These are phyloP conservation scores for Kondoa malvinella DNA, from an alignment of 768 basidiomycete genomes.

Conservation along the genomic window DNA sequence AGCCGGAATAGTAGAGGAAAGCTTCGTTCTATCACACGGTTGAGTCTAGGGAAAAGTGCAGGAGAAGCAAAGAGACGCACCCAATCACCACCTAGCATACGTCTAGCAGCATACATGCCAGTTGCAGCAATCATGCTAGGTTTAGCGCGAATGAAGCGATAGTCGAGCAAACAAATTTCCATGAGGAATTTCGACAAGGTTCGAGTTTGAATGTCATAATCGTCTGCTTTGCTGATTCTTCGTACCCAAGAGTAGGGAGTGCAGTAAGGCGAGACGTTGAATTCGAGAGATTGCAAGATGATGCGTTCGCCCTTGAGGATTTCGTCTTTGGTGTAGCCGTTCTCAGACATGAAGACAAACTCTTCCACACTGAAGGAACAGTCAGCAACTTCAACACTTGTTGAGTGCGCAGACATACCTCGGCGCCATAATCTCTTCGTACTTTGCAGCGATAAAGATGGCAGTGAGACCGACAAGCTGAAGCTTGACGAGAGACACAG, in stretches of 20 bases:
- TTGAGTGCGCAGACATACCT: slow-evolving; percentile 33
- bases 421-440: slow-evolving; percentile 96
- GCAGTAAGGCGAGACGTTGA: slow-evolving; percentile 90
- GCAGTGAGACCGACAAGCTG: slow-evolving; percentile 96
- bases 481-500: slow-evolving; percentile 73
- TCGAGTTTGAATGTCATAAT: slow-evolving; percentile 84
- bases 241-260: slow-evolving; percentile 99
- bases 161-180: slow-evolving; percentile 82
- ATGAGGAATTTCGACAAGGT: slow-evolving; percentile 95
- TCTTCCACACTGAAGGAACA: slow-evolving; percentile 51
- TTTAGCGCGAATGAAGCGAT: slow-evolving; percentile 81
- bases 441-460: slow-evolving; percentile 97
- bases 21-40: slow-evolving; percentile 48
- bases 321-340: slow-evolving; percentile 81
- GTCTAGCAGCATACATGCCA: slow-evolving; percentile 88
- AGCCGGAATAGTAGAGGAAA: slow-evolving; percentile 84
- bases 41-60: slow-evolving; percentile 8
- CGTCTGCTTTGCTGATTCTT: slow-evolving; percentile 93
- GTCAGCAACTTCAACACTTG: not conserved
- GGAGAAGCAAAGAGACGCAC: slow-evolving; percentile 42
- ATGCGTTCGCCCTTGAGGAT: slow-evolving; percentile 96
- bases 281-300: slow-evolving; percentile 82
- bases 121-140: slow-evolving; percentile 87
- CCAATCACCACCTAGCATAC: slow-evolving; percentile 91
- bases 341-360: slow-evolving; percentile 95